phyloP scores from a whole-genome alignment of 768 basidiomycete species.

The Kwoniella sp. region DNA sequence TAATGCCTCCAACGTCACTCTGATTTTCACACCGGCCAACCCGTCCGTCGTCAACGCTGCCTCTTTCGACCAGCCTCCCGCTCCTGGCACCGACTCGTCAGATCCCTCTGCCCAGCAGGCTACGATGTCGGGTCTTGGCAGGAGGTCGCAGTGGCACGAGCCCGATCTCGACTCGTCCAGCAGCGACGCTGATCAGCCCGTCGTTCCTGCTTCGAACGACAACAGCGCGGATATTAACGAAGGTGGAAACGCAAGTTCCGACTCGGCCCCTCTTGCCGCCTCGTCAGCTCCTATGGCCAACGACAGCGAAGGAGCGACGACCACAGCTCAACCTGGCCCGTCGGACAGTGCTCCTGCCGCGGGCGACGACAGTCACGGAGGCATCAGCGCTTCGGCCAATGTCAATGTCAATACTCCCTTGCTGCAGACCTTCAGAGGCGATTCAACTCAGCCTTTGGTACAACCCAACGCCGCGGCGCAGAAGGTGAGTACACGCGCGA shows the following conservation, averaged over 20 bases:
- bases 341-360: not conserved
- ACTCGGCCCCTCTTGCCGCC: not conserved
- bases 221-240: not conserved
- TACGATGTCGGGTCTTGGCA: constrained; percentile 3
- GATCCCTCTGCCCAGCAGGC: constrained; percentile 4
- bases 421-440: not conserved
- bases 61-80: not conserved
- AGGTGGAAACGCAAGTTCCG: not conserved
- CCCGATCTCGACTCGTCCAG: no score
- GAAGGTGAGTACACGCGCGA: not conserved
- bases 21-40: constrained; percentile 35
- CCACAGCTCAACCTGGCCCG: not conserved
- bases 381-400: constrained; percentile 1
- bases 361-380: not conserved
- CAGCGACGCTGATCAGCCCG: not conserved
- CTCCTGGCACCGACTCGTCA: not conserved
- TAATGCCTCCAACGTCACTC: constrained; percentile 29
- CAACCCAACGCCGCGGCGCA: no score
- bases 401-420: not conserved
- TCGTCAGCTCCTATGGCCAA: not conserved
- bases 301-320: no score
- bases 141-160: no score
- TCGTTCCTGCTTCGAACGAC: not conserved
- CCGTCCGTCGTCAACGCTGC: constrained; percentile 18
- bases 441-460: no score